Conservation (phyloP, 202 grass and related monocot genomes). For the Sporobolus alterniflorus region DNA sequence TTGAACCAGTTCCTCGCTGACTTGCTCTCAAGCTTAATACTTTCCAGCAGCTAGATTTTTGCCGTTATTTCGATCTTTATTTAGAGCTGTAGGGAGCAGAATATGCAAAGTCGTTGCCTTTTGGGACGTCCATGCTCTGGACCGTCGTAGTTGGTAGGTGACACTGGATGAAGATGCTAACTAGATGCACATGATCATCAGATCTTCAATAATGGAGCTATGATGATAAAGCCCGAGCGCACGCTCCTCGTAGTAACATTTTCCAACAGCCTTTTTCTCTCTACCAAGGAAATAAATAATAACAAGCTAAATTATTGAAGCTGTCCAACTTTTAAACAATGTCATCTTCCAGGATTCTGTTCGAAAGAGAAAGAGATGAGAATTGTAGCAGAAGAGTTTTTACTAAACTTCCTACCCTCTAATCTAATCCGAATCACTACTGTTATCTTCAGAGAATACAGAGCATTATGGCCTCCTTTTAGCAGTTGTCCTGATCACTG, state of each 20-base stretch:
- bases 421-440: background rate
- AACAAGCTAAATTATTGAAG: background rate
- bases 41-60: conserved; percentile 19
- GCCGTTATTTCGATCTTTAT: background rate
- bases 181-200: conserved; percentile 32
- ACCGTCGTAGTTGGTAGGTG: conserved; percentile 16
- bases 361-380: background rate
- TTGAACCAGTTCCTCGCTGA: conserved; percentile 12
- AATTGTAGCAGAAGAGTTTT: background rate
- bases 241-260: conserved; percentile 24
- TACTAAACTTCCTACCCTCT: background rate
- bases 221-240: background rate
- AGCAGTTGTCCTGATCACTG: background rate
- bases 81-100: background rate
- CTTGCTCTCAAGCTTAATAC: background rate
- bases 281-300: background rate
- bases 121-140: conserved; percentile 3
- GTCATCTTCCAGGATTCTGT: background rate
- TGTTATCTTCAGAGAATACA: background rate
- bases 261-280: background rate
- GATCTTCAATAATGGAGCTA: conserved; percentile 28
- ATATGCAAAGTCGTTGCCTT: conserved; percentile 36
- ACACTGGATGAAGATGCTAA: conserved; percentile 13
- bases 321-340: background rate
- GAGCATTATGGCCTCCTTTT: background rate